Evolutionary conservation across 768 basidiomycete species (phyloP).

Genomic region (Termitomyces sp.): DNA sequence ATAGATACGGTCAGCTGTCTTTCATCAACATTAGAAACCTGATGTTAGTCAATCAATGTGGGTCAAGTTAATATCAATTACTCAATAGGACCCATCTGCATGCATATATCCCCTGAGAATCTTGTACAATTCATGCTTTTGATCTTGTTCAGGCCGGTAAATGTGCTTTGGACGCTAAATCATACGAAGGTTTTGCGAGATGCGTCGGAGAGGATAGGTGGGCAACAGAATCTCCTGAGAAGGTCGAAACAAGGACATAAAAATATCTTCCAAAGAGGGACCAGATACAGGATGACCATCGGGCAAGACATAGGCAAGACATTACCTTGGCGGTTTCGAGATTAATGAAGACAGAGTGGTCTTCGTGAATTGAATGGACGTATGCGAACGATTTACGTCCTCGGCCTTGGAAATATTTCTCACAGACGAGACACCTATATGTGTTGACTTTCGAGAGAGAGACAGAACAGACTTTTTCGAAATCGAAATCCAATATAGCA

Average conservation of each 20-base stretch:
- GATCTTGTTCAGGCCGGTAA: slow-evolving; percentile 96
- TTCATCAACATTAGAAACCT: too few relatives aligned
- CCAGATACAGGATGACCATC: slow-evolving; percentile 97
- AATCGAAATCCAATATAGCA: slow-evolving; percentile 92
- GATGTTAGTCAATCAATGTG: too few relatives aligned
- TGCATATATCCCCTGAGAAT: too few relatives aligned
- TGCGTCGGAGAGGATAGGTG: slow-evolving; percentile 57
- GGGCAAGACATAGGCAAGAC: too few relatives aligned
- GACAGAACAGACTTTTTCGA: slow-evolving; percentile 98
- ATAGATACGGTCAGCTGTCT: too few relatives aligned
- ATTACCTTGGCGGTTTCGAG: too few relatives aligned
- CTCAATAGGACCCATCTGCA: too few relatives aligned
- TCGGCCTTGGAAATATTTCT: slow-evolving; percentile 98
- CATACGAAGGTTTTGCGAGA: slow-evolving; percentile 77
- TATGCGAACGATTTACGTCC: slow-evolving; percentile 94
- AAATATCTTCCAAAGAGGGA: slow-evolving; percentile 94
- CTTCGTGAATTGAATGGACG: slow-evolving; percentile 95
- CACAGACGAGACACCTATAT: slow-evolving; percentile 96
- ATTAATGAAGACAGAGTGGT: slow-evolving; percentile 98
- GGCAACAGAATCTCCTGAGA: slow-evolving; percentile 56
- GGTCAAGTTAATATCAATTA: too few relatives aligned
- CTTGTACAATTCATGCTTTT: slow-evolving; percentile 42
- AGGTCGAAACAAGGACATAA: slow-evolving; percentile 86
- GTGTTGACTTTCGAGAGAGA: slow-evolving; percentile 96
- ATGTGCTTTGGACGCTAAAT: slow-evolving; percentile 79